Conservation (phyloP, 176 grass and related monocot species). For the Alopecurus myosuroides region DNA sequence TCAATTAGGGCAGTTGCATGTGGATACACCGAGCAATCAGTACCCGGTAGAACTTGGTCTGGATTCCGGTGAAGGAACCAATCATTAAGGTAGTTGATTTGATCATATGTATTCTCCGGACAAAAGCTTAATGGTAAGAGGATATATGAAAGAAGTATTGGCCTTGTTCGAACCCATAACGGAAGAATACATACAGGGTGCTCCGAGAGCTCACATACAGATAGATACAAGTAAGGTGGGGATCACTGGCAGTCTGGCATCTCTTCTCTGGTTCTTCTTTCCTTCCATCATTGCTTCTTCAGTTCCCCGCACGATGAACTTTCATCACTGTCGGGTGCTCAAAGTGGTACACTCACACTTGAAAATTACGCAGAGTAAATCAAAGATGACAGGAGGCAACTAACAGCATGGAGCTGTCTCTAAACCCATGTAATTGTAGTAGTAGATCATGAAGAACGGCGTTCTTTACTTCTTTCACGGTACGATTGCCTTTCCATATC, state of each 20-base stretch:
- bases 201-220: neutral
- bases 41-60: neutral
- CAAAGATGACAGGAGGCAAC: neutral
- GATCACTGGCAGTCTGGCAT: neutral
- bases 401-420: too few relatives aligned
- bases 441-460: neutral
- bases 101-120: neutral
- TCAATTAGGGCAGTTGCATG: neutral
- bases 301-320: too few relatives aligned
- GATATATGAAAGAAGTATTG: neutral
- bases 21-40: neutral
- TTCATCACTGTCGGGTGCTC: neutral
- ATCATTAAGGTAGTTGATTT: neutral
- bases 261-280: neutral
- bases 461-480: neutral
- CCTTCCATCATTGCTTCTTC: neutral
- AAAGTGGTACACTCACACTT: neutral
- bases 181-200: neutral
- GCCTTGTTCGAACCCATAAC: neutral
- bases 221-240: neutral
- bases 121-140: neutral
- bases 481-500: conserved; percentile 2
- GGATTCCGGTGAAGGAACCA: neutral
- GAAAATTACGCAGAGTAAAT: neutral
- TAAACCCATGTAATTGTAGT: neutral